phyloP scores from a whole-genome alignment of 1,284 basidiomycete genomes.

The Puccinia hordei region DNA sequence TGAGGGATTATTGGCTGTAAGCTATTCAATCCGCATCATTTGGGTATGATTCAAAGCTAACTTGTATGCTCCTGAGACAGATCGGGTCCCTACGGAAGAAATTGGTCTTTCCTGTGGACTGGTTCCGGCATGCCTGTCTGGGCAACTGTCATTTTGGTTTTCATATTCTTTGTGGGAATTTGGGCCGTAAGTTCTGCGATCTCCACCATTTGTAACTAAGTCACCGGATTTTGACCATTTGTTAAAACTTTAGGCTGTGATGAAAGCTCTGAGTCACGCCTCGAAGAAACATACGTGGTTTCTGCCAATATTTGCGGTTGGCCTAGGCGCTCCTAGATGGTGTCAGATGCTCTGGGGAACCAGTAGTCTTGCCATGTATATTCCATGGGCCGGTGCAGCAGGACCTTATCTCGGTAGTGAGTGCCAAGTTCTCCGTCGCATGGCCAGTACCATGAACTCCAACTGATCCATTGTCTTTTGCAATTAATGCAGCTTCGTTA shows the following conservation, averaged over 20 bases:
- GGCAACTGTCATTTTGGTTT: constrained; percentile 76
- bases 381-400: constrained; percentile 80
- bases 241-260: constrained; percentile 59
- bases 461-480: constrained; percentile 30
- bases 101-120: constrained; percentile 88
- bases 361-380: constrained; percentile 80
- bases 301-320: constrained; percentile 86
- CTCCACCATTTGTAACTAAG: not conserved
- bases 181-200: constrained; percentile 66
- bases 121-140: constrained; percentile 74
- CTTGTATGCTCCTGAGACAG: not conserved
- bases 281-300: constrained; percentile 92
- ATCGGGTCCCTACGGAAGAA: constrained; percentile 68
- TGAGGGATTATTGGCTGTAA: constrained; percentile 89
- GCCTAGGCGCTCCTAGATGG: constrained; percentile 86
- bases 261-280: constrained; percentile 76
- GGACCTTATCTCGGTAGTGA: constrained; percentile 72
- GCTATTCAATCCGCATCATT: constrained; percentile 61
- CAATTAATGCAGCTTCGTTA: constrained; percentile 68
- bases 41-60: not conserved
- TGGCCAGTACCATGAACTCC: not conserved
- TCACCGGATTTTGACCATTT: not conserved
- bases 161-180: constrained; percentile 79
- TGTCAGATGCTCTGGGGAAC: constrained; percentile 86
- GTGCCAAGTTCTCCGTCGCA: not conserved